phyloP scores from a whole-genome alignment of 2,329 filamentous ascomycete species.

The Arthrobotrys entomopaga region DNA sequence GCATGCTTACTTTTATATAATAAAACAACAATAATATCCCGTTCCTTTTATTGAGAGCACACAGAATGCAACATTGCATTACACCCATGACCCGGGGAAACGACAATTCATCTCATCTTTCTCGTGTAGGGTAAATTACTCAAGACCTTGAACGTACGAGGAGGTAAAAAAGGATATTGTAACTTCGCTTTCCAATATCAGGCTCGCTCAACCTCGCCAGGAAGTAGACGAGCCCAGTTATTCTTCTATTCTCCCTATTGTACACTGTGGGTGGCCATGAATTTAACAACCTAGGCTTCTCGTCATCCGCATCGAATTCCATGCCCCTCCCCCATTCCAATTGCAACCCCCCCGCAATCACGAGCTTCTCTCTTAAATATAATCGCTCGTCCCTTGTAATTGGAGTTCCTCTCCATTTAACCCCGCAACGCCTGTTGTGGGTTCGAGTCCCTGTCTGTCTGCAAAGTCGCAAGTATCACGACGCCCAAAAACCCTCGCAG shows the following conservation, averaged over 20 bases:
- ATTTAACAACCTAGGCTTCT: conserved; percentile 40
- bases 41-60: conserved; percentile 42
- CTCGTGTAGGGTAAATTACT: conserved; percentile 16
- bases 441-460: conserved; percentile 16
- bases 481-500: conserved; percentile 20
- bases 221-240: conserved; percentile 53
- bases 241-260: conserved; percentile 28
- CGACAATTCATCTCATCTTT: conserved; percentile 47
- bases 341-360: conserved; percentile 52
- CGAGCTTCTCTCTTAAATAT: conserved; percentile 40
- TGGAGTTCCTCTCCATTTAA: conserved; percentile 51
- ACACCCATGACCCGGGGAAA: conserved; percentile 43
- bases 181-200: conserved; percentile 34
- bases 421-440: conserved; percentile 37
- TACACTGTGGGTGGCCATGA: conserved; percentile 18
- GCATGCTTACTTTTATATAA: neutral
- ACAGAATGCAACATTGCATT: conserved; percentile 36
- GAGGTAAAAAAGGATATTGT: neutral
- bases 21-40: conserved; percentile 34
- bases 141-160: conserved; percentile 15
- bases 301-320: conserved; percentile 34
- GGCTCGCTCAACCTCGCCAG: conserved; percentile 44
- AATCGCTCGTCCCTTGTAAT: conserved; percentile 52
- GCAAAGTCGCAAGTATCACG: conserved; percentile 41
- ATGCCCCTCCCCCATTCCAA: conserved; percentile 37